Percentiles rank a stretch among this genome's conserved stretches.
Evolutionary conservation across 2,329 filamentous ascomycete genomes (phyloP).

Genomic region (Ampelomyces quisqualis): DNA sequence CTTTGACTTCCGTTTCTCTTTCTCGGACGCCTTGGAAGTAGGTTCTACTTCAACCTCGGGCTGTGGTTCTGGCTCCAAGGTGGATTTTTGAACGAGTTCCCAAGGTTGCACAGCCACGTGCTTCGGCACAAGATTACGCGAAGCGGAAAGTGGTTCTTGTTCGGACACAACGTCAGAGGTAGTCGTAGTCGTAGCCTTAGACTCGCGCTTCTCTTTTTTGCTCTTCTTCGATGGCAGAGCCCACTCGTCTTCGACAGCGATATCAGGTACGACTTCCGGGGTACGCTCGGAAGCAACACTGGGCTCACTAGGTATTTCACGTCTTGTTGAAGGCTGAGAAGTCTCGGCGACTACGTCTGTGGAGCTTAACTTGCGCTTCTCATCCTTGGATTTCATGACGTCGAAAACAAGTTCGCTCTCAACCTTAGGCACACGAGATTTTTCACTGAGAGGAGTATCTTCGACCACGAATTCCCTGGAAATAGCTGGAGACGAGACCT

Average conservation of each 20-base stretch:
- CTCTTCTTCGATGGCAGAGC: slow-evolving; percentile 11
- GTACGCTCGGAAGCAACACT: not conserved
- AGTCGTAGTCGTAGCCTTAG: slow-evolving; percentile 7
- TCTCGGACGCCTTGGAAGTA: slow-evolving; percentile 18
- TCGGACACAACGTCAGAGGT: slow-evolving; percentile 6
- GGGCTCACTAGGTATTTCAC: not conserved
- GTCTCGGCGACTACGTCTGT: not conserved
- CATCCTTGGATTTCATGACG: slow-evolving; percentile 19
- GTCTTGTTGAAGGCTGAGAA: not conserved
- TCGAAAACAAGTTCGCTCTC: slow-evolving; percentile 4
- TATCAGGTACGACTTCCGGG: slow-evolving; percentile 3
- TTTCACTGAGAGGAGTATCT: not conserved
- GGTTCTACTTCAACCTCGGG: slow-evolving; percentile 3
- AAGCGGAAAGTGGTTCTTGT: not conserved
- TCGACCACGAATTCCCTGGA: not conserved
- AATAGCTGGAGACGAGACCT: not conserved
- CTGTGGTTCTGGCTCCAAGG: not conserved
- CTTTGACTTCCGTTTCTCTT: slow-evolving; percentile 24
- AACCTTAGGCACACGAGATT: not conserved
- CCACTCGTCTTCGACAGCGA: slow-evolving; percentile 7
- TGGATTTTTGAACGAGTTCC: not conserved
- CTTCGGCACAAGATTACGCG: no score
- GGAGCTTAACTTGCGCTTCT: slow-evolving; percentile 22
- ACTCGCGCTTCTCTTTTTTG: slow-evolving; percentile 22
- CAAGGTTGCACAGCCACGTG: no score